Base-by-base conservation (phyloP, 139 green algal species). In the Coelastrella sp. region DNA sequence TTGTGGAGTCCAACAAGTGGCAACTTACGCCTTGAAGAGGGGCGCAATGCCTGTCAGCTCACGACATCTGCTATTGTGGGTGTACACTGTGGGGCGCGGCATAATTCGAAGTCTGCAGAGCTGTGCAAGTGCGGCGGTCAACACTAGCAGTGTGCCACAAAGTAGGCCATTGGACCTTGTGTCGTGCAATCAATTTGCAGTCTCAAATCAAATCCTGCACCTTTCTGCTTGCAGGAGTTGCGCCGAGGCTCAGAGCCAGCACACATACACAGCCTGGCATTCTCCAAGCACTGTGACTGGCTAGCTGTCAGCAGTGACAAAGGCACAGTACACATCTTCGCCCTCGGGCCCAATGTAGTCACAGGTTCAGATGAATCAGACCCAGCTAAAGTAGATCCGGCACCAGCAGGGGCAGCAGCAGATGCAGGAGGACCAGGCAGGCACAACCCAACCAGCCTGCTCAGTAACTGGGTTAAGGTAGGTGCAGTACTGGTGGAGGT, bases 291-390 rank as follows among this genome's bases (percentile, higher is more conserved):
- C 56, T 95, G 92, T 60, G 93, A 97, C 3, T 99, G 95, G 95
- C 94, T 99, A 54, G 98, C 97, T 3, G 94, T 96, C 13, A 97
- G 95, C 17, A 98, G 95, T 86, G 97, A 99, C 94, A 99, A 99
- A 89, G 97, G 96, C 92, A 99, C 93, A 0, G 95, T 99, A 80
- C 97, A 99, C 86, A 93, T 98, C 4, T 96, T 95, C 16, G 93
- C 97, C 81, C 93, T 99, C 47, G 60, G 92, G 16, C 75, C 96
- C 54, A 92, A 94, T 10, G 93, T 97, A 57, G 76, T 83, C 47
- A 90, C 77, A 47, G 84, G 87, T 65, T 56, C n/a, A 16, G 87
- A 91, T 17, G 87, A 80, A 56, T 80, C 77, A 17, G 85, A 90
- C 58, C 56, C 85, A 20, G 59, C 23, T 16, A 90, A 90, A 54